A percentile compares a stretch with the other conserved stretches of the same genome.
Evolutionary conservation across 2,329 filamentous ascomycete species (phyloP).

Genomic region (Elsinoe batatas): DNA sequence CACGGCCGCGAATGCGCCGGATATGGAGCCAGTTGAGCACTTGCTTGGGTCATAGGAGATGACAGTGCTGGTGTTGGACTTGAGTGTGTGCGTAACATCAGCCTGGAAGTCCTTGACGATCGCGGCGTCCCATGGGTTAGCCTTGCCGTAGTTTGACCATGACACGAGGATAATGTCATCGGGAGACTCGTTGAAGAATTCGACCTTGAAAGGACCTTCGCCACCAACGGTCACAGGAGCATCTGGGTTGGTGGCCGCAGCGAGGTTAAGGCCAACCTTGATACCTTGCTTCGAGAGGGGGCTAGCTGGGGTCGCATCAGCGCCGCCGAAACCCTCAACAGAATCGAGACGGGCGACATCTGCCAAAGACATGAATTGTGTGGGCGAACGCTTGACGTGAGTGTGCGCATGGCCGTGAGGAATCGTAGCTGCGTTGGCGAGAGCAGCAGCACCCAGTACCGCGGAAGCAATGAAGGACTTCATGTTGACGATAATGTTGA

Average conservation of each 20-base stretch:
- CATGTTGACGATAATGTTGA: background rate
- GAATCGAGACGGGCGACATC: too few species aligned
- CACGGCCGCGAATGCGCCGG: conserved; percentile 16
- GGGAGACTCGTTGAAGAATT: conserved; percentile 17
- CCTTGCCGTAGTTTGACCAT: conserved; percentile 13
- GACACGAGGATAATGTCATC: conserved; percentile 17
- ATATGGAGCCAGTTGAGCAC: too few species aligned
- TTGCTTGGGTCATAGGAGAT: too few species aligned
- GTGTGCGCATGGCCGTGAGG: conserved; percentile 8
- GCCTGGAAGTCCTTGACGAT: conserved; percentile 13
- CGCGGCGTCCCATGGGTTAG: conserved; percentile 13
- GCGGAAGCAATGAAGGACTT: conserved; percentile 12
- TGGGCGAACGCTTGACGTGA: conserved; percentile 10
- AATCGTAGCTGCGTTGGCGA: conserved; percentile 16
- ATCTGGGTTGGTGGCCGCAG: conserved; percentile 4
- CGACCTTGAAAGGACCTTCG: conserved; percentile 15
- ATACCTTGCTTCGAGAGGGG: too few species aligned
- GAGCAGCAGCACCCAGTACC: conserved; percentile 12
- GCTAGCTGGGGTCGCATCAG: too few species aligned
- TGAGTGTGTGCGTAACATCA: conserved; percentile 15
- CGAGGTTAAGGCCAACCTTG: too few species aligned
- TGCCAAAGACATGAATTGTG: conserved; percentile 10
- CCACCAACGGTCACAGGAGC: conserved; percentile 14
- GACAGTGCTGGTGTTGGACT: conserved; percentile 12
- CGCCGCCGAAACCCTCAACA: too few species aligned